Percentiles rank a stretch among this genome's conserved stretches.
Evolutionary conservation across 2,329 filamentous ascomycete genomes (phyloP).

Genomic region (Malbranchea zuffiana): DNA sequence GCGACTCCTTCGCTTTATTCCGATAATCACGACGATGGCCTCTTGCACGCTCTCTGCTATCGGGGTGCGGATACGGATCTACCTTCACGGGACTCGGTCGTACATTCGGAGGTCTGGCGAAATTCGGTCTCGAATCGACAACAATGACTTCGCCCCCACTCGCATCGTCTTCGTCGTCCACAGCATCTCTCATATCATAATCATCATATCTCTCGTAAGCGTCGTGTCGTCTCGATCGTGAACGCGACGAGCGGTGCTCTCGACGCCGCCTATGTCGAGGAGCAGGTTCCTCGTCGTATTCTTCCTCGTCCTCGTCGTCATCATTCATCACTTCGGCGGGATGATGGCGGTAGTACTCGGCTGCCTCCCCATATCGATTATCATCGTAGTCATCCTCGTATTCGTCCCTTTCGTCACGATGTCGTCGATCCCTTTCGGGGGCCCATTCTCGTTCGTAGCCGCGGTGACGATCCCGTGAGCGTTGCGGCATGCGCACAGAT

Average conservation of each 20-base stretch:
- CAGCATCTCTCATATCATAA: constrained; percentile 1
- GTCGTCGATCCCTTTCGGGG: constrained; percentile 1
- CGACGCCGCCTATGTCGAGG: background rate
- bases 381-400: constrained; percentile 5
- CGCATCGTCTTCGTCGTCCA: constrained; percentile 16
- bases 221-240: constrained; percentile 6
- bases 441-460: constrained; percentile 12
- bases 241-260: background rate
- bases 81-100: constrained; percentile 15
- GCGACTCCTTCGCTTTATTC: constrained; percentile 27
- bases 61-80: constrained; percentile 1
- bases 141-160: constrained; percentile 16
- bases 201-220: constrained; percentile 5
- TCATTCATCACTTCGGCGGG: background rate
- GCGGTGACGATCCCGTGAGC: constrained; percentile 13
- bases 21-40: constrained; percentile 14
- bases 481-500: constrained; percentile 13
- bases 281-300: no score
- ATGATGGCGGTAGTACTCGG: no score
- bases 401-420: constrained; percentile 10
- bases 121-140: constrained; percentile 22
- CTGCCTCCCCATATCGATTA: constrained; percentile 1
- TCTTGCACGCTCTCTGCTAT: constrained; percentile 10
- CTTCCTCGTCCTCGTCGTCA: no score
- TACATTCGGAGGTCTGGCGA: constrained; percentile 21